Evolutionary conservation across 2,329 filamentous ascomycete genomes (phyloP).

Genomic region (Talaromyces rugulosus): DNA sequence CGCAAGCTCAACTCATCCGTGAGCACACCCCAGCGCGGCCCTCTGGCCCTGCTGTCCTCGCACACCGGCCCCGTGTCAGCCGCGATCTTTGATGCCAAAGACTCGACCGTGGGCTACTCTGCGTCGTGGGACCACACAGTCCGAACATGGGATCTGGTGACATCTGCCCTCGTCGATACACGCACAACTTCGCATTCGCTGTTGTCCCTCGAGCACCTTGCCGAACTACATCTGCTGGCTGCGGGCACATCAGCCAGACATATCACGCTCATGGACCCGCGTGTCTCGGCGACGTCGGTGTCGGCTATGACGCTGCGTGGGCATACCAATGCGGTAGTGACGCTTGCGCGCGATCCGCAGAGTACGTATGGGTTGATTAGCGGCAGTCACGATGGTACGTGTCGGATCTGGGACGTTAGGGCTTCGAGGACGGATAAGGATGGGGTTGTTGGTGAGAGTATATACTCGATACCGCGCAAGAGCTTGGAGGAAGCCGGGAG

Average conservation of each 20-base stretch:
- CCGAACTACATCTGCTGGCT: conserved; percentile 59
- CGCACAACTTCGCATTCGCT: conserved; percentile 80
- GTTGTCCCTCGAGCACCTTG: conserved; percentile 71
- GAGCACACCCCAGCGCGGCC: conserved; percentile 65
- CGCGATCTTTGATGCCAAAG: conserved; percentile 77
- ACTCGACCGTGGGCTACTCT: conserved; percentile 86
- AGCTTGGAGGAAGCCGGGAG: conserved; percentile 62
- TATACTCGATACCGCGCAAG: conserved; percentile 73
- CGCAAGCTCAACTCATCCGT: conserved; percentile 65
- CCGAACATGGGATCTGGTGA: conserved; percentile 86
- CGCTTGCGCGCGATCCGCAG: conserved; percentile 56
- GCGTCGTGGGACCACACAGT: conserved; percentile 87
- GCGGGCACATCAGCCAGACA: conserved; percentile 81
- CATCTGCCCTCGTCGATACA: conserved; percentile 71
- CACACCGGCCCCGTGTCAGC: conserved; percentile 73
- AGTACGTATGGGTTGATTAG: conserved; percentile 82
- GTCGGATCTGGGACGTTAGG: conserved; percentile 88
- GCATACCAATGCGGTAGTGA: conserved; percentile 70
- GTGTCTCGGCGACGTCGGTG: conserved; percentile 69
- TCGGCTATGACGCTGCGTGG: conserved; percentile 87
- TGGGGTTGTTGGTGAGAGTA: conserved; percentile 64
- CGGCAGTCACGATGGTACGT: conserved; percentile 88
- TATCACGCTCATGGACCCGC: conserved; percentile 89
- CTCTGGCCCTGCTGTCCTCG: conserved; percentile 67
- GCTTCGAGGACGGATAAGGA: conserved; percentile 57